Conservation (phyloP, 148 eudicot genomes). For the Fallopia convolvulus region DNA sequence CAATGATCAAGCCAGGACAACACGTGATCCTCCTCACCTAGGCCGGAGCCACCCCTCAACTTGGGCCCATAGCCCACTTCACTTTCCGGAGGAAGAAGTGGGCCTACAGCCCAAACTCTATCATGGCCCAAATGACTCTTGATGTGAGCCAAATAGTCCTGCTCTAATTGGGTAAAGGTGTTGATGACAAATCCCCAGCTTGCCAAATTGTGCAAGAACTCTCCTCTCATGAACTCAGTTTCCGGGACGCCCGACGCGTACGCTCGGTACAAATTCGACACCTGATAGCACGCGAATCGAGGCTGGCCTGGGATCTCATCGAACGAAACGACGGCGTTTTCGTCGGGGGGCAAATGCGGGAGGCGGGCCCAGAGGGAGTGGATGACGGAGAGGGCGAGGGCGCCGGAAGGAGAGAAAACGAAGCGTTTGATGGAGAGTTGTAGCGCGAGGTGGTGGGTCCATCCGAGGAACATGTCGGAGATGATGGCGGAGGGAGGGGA, state of each 20-base stretch:
- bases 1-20: conserved; percentile 48
- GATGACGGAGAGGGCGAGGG: neutral
- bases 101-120: neutral
- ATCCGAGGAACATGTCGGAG: conserved; percentile 6
- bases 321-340: neutral
- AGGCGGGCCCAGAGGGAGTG: neutral
- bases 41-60: conserved; percentile 20
- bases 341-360: neutral
- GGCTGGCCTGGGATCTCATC: neutral
- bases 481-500: neutral
- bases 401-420: neutral
- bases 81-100: neutral
- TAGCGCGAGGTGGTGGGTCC: neutral
- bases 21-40: neutral
- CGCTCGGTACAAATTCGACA: neutral
- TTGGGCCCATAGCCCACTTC: neutral
- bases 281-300: neutral
- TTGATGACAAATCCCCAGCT: neutral
- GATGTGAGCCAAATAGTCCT: neutral
- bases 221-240: neutral
- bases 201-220: neutral
- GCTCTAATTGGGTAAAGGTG: neutral
- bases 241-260: neutral
- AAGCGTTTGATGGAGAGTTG: neutral
- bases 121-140: neutral